Evolutionary conservation across 192 early-diverging fungal genomes (phyloP), one percentile per base, ranked within the genome.

Genomic region (Rhizophagus clarus): DNA sequence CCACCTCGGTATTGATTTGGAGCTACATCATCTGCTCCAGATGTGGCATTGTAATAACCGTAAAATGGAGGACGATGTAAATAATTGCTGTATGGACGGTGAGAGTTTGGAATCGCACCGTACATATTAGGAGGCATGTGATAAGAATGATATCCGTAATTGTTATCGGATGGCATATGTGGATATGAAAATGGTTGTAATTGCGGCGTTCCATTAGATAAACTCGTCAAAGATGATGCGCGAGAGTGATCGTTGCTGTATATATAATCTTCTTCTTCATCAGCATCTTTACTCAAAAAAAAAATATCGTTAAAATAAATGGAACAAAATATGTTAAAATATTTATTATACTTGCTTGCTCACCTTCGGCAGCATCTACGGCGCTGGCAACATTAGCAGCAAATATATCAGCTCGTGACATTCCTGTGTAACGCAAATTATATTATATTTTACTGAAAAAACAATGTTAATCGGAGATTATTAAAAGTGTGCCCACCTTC

Each of bases 391-490:
- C 75, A 64, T 40, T 76, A 22, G 75, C 75, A 42, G 75, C 75
- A 66, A 76, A 76, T 37, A 76, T 76, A 17, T 76, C 75, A 61
- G 75, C 75, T 31, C 61, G 60, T 29, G 75, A 63, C 75, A 76
- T 76, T 37, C 75, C 75, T 74, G 24, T 51, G 11, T 28, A 45
- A 72, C 47, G 72, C 9, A 28, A 31, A 67, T 67, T 29, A 31
- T 67, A 67, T 67, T 29, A 31, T 67, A 67, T 67, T 31, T 31
- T 14, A 31, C 4, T 22, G 17, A 56, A 56, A 56, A 26, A 31
- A 31, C 64, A 29, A 14, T 66, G 6, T 10, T 66, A 29, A 66
- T 28, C 29, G 29, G 64, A 67, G 17, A 67, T 31, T 17, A 29
- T 67, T 12, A 31, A 67, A 31, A 31, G 22, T 34, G 31, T 15